Conservation (phyloP, 2,329 filamentous ascomycete species). For the Monosporascus sp. region DNA sequence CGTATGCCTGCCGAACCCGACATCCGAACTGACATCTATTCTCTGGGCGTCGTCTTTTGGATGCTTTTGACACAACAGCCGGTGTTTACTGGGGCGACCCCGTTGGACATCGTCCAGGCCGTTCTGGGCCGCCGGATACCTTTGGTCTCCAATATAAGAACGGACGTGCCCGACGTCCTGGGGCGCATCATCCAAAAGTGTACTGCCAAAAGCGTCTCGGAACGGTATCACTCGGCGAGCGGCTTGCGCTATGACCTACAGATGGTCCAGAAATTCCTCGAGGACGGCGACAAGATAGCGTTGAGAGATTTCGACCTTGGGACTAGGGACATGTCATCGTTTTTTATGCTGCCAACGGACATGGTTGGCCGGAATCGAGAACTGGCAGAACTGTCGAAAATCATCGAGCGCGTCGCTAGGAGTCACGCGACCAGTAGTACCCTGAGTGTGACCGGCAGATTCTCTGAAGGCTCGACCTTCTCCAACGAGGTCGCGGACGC, state of each 20-base stretch:
- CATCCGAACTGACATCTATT: conserved; percentile 89
- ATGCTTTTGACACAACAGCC: conserved; percentile 73
- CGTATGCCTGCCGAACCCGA: conserved; percentile 90
- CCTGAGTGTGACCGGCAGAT: conserved; percentile 37
- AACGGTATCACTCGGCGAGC: conserved; percentile 84
- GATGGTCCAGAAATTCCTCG: conserved; percentile 67
- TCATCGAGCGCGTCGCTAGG: conserved; percentile 72
- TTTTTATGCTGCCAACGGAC: conserved; percentile 76
- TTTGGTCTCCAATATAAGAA: conserved; percentile 67
- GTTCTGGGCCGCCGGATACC: conserved; percentile 77
- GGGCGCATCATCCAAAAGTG: conserved; percentile 85
- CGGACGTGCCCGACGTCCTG: conserved; percentile 80
- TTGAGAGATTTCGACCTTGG: conserved; percentile 72
- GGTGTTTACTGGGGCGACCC: conserved; percentile 73
- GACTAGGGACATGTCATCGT: conserved; percentile 83
- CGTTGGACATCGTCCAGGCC: conserved; percentile 86
- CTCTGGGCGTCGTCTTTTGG: conserved; percentile 85
- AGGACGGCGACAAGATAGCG: conserved; percentile 66
- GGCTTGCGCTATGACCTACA: conserved; percentile 78
- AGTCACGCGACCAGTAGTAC: conserved; percentile 49
- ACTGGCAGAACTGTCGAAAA: conserved; percentile 60
- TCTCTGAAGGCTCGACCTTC: conserved; percentile 50
- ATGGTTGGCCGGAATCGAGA: conserved; percentile 79
- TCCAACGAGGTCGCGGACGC: conserved; percentile 44
- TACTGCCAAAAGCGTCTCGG: conserved; percentile 80